These are phyloP conservation scores for Catenaria anguillulae DNA, from an alignment of 371 early-diverging fungal species.

Conservation along the genomic window DNA sequence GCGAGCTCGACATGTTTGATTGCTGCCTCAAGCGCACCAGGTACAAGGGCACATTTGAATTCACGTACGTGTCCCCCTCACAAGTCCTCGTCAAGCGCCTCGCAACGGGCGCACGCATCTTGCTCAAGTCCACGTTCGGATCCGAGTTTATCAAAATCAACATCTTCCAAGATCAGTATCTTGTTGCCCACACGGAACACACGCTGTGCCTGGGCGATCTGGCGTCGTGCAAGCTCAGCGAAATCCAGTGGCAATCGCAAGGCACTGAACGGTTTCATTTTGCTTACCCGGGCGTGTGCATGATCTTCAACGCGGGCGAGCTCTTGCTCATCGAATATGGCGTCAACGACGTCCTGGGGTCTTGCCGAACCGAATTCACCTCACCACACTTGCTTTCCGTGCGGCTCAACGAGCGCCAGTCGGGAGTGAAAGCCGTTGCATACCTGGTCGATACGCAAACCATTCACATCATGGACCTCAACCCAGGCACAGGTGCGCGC, in stretches of 20 bases:
- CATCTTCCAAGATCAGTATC: constrained; percentile 39
- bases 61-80: constrained; percentile 35
- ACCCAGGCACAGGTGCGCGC: constrained; percentile 11
- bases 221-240: constrained; percentile 29
- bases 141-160: constrained; percentile 39
- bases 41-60: constrained; percentile 43
- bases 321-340: constrained; percentile 39
- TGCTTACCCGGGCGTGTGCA: constrained; percentile 33
- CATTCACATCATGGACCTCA: constrained; percentile 29
- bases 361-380: constrained; percentile 38
- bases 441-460: constrained; percentile 37
- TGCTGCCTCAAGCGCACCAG: constrained; percentile 33
- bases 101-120: constrained; percentile 35
- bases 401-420: constrained; percentile 31
- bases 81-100: constrained; percentile 44
- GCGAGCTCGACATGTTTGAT: constrained; percentile 36
- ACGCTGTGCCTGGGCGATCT: constrained; percentile 40
- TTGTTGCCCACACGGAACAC: constrained; percentile 35
- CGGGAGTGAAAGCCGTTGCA: constrained; percentile 26
- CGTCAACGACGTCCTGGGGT: constrained; percentile 35
- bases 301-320: constrained; percentile 43
- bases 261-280: constrained; percentile 36
- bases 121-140: constrained; percentile 36
- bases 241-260: constrained; percentile 35
- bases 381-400: constrained; percentile 32